Conservation (phyloP, 257 asterid species). For the Primulina eburnea region DNA sequence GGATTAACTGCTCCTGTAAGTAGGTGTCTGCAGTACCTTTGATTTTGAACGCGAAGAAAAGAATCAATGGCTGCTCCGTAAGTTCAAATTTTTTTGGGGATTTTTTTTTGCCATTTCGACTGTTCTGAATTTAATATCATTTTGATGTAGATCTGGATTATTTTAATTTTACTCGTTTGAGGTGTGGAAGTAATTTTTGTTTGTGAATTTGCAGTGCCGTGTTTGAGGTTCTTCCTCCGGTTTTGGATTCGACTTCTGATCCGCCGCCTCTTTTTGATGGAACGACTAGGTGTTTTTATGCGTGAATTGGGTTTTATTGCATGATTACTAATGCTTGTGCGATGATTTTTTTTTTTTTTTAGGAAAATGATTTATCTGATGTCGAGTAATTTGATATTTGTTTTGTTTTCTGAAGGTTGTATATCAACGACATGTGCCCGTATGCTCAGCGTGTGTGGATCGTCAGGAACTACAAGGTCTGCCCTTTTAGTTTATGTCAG, state of each 20-base stretch:
- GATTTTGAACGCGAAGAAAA: conserved; percentile 4
- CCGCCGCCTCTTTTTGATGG: conserved; percentile 76
- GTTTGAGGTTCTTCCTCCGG: conserved; percentile 51
- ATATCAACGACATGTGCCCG: conserved; percentile 55
- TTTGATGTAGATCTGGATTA: neutral
- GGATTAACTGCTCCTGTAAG: too few relatives aligned
- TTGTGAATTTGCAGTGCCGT: conserved; percentile 32
- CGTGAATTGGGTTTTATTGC: neutral
- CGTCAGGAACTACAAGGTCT: conserved; percentile 65
- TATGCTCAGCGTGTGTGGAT: conserved; percentile 79
- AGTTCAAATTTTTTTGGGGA: conserved; percentile 8
- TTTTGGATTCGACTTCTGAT: conserved; percentile 51
- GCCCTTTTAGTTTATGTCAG: neutral
- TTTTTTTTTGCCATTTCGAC: neutral
- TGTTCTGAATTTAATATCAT: neutral
- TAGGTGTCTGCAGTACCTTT: neutral
- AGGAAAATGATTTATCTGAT: neutral
- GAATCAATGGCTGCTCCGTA: conserved; percentile 49
- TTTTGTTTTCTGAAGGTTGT: conserved; percentile 52
- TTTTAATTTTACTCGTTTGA: neutral
- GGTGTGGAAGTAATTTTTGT: neutral
- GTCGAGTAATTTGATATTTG: neutral
- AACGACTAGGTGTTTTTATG: conserved; percentile 48
- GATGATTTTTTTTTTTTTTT: neutral
- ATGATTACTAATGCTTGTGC: neutral